Base-by-base conservation (phyloP, 139 green algal genomes). In the Closterium sp. region DNA sequence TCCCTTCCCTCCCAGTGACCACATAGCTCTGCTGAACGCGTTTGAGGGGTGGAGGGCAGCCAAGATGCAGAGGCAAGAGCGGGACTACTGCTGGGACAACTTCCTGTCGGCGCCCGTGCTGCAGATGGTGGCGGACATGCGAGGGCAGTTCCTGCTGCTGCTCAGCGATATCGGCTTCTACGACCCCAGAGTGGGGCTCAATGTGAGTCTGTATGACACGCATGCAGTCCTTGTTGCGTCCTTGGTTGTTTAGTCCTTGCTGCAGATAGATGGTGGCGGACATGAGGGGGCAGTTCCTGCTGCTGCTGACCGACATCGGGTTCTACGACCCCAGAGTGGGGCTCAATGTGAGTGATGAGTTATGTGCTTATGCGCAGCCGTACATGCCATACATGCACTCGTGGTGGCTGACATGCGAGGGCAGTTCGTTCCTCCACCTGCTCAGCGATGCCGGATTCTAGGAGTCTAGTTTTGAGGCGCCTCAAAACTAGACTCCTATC, bases 21-120 rank as follows among this genome's bases (percentile, higher is more conserved):
- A 95, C 91, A 34, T 95, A 4, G 86, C 85, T 7, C 28, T 94
- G 31, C 43, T 94, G 7, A 33, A 38, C 33, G 92, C 91, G 31
- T 94, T 89, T 66, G 87, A 94, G n/a, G 85, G 86, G 23, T 95
- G 92, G 92, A 5, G 32, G 38, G 36, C 16, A 33, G 91, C 91
- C 21, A 34, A 90, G 88, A n/a, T 69, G 30, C 25, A 84, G 30
- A 23, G 87, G 0, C 35, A 64, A n/a, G 36, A 86, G 87, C 87
- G 92, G 25, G 3, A 32, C 5, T 83, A n/a, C 1, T 89, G 33
- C 31, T 95, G 38, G 32, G 88, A 94, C 25, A 90, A 95, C 76
- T 86, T 86, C 30, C n/a, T 86, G 1, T 86, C 83, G 0, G 83
- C 30, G 4, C 30, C 83, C 2, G 83, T 86, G 83, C 83, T 86